Conservation (phyloP, 345 rosid species). For the Populus ilicifolia region DNA sequence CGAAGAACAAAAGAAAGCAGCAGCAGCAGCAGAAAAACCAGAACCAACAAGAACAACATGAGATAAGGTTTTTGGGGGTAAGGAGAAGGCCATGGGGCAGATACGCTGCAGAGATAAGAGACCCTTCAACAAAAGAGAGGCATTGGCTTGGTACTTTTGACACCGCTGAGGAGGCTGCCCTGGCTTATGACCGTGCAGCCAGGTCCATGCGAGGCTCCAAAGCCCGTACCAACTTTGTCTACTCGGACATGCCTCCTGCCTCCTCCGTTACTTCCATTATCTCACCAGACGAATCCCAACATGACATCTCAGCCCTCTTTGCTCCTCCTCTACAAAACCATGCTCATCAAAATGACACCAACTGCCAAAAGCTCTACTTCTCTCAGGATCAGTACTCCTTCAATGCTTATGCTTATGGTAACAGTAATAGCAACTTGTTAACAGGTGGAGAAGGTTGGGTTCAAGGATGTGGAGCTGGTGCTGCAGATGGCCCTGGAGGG, state of each 20-base stretch:
- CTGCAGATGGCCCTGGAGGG: constrained; percentile 1
- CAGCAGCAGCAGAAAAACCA: constrained; percentile 18
- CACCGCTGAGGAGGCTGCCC: constrained; percentile 87
- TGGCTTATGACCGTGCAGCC: constrained; percentile 88
- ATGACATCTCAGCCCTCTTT: constrained; percentile 44
- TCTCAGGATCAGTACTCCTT: neutral
- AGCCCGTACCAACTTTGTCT: constrained; percentile 88
- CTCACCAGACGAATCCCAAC: constrained; percentile 77
- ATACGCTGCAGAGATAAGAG: constrained; percentile 91
- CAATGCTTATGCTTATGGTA: neutral
- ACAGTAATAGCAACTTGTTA: neutral
- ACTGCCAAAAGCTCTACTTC: neutral
- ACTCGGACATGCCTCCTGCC: constrained; percentile 79
- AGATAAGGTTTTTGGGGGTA: constrained; percentile 73
- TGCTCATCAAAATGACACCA: constrained; percentile 13
- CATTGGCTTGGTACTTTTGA: constrained; percentile 93
- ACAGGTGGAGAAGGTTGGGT: neutral
- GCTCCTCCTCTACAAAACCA: constrained; percentile 18
- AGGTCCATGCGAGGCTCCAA: constrained; percentile 82
- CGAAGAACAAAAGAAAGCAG: constrained; percentile 58
- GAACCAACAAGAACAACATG: constrained; percentile 23
- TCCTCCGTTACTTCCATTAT: constrained; percentile 82
- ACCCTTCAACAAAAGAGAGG: constrained; percentile 86
- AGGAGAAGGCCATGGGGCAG: constrained; percentile 96
- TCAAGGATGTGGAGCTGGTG: neutral